Conservation (phyloP, 768 basidiomycete genomes). For the Russula griseocarnosa region DNA sequence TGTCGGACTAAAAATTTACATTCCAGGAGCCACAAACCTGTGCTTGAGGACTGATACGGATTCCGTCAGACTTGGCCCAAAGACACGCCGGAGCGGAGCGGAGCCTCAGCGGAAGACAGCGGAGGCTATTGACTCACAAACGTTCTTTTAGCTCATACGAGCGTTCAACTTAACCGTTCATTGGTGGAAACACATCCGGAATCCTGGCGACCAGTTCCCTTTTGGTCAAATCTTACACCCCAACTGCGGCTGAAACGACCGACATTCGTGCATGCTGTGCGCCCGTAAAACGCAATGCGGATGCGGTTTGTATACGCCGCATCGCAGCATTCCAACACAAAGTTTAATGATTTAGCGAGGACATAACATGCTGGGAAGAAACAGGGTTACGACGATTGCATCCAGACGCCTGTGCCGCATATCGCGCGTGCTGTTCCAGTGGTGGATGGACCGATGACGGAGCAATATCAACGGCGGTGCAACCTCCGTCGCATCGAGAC, state of each 20-base stretch:
- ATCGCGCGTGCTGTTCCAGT: background rate
- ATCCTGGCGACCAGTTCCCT: background rate
- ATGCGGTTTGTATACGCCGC: background rate
- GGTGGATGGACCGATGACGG: constrained; percentile 3
- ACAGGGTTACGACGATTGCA: background rate
- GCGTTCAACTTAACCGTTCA: background rate
- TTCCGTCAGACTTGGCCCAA: background rate
- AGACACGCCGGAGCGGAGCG: background rate
- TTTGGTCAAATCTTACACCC: background rate
- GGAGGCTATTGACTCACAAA: background rate
- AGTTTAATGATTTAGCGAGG: background rate
- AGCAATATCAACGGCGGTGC: constrained; percentile 22
- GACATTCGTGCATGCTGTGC: background rate
- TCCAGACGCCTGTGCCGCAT: background rate
- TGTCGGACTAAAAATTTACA: background rate
- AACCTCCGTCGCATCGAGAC: constrained; percentile 6
- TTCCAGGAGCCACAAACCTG: background rate
- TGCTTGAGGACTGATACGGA: background rate
- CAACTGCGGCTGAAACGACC: background rate
- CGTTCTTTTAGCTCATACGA: too few species aligned
- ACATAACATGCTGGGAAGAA: background rate
- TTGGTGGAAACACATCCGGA: background rate
- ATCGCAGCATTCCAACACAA: constrained; percentile 3
- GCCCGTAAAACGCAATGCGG: background rate
- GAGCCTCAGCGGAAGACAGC: background rate